Conservation (phyloP, 192 early-diverging fungal genomes). For the Coemansia sp. region DNA sequence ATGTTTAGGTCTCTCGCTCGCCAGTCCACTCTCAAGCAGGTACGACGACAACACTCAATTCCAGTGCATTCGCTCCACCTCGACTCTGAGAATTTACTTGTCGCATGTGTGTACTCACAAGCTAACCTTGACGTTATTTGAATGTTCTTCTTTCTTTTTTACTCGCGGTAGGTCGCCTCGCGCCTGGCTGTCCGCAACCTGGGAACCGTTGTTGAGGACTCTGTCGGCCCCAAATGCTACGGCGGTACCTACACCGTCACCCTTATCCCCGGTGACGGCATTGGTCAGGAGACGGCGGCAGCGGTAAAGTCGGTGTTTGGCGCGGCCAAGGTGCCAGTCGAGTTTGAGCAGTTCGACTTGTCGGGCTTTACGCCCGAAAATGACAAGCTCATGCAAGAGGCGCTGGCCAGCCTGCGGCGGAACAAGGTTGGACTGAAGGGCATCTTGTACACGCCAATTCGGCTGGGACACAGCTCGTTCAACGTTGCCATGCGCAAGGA, state of each 20-base stretch:
- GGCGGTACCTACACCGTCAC: slow-evolving; percentile 96
- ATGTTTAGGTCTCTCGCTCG: slow-evolving; percentile 51
- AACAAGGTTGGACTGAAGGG: slow-evolving; percentile 99
- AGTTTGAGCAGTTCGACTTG: slow-evolving; percentile 98
- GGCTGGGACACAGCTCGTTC: slow-evolving; percentile 89
- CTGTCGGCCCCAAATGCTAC: slow-evolving; percentile 65
- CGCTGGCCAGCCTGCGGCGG: slow-evolving; percentile 85
- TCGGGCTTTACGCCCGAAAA: slow-evolving; percentile 87
- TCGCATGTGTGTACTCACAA: not conserved
- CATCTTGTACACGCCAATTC: slow-evolving; percentile 86
- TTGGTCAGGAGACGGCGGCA: slow-evolving; percentile 90
- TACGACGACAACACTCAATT: slow-evolving; percentile 25
- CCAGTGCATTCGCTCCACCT: not conserved
- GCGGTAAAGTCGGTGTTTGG: slow-evolving; percentile 95
- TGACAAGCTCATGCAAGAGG: slow-evolving; percentile 84
- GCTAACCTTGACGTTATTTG: not conserved
- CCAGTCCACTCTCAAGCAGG: slow-evolving; percentile 49
- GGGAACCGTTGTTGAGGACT: slow-evolving; percentile 53
- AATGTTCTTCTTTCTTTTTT: not conserved
- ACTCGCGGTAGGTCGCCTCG: slow-evolving; percentile 41
- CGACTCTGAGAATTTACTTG: not conserved
- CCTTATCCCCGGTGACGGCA: slow-evolving; percentile 98
- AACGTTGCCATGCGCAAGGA: slow-evolving; percentile 98
- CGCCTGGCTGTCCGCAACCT: slow-evolving; percentile 52
- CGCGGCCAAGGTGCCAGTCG: slow-evolving; percentile 90